Percentiles rank a stretch among this genome's conserved stretches.
These are phyloP conservation scores for Nemania sp. DNA, from an alignment of 2,329 filamentous ascomycete species.

Conservation along the genomic window DNA sequence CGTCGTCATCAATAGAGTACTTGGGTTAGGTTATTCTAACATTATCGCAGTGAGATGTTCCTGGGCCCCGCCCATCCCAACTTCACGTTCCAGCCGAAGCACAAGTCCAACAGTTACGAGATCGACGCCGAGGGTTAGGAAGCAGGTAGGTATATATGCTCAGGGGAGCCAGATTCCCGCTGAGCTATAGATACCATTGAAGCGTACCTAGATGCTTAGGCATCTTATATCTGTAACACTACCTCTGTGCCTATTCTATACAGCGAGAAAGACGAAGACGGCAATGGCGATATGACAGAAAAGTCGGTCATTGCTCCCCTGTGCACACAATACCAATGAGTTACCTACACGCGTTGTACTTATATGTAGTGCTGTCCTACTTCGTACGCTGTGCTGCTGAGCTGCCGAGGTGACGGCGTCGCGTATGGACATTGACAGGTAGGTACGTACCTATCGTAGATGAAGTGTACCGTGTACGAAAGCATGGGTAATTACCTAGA, in stretches of 20 bases:
- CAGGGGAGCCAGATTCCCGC: neutral
- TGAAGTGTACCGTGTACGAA: too few species aligned
- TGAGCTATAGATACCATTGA: neutral
- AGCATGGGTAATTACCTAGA: too few species aligned
- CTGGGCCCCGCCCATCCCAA: slow-evolving; percentile 85
- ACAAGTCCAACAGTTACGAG: slow-evolving; percentile 92
- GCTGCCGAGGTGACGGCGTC: too few species aligned
- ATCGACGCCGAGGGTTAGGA: slow-evolving; percentile 73
- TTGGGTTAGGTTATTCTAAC: slow-evolving; percentile 9
- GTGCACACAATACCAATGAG: too few species aligned
- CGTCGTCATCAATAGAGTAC: too few species aligned
- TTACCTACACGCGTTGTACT: too few species aligned
- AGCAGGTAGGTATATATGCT: neutral
- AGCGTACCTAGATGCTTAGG: neutral
- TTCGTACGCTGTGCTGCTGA: too few species aligned
- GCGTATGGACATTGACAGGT: too few species aligned
- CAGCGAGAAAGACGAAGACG: too few species aligned
- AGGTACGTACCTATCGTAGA: neutral
- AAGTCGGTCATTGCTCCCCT: too few species aligned
- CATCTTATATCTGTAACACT: neutral
- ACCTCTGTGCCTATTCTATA: neutral
- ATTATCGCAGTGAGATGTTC: slow-evolving; percentile 84
- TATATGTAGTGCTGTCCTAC: too few species aligned
- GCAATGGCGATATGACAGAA: too few species aligned
- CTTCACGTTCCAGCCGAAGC: slow-evolving; percentile 96